Percentiles rank a stretch among this genome's conserved stretches.
These are phyloP conservation scores for Aureobasidium sp. DNA, from an alignment of 2,329 filamentous ascomycete genomes.

Conservation along the genomic window DNA sequence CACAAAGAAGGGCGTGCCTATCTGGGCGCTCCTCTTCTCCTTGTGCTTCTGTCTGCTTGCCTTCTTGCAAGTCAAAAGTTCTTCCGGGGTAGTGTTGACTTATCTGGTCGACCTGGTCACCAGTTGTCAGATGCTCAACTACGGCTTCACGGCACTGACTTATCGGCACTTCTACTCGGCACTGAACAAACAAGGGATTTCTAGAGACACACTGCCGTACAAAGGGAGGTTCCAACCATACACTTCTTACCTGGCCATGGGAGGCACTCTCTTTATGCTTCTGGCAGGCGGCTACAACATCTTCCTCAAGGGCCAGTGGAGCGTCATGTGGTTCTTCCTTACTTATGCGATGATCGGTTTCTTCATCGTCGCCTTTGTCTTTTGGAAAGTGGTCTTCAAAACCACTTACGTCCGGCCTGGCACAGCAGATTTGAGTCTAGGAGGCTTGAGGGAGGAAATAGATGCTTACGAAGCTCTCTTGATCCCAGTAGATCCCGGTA, in stretches of 20 bases:
- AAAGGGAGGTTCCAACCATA: conserved; percentile 47
- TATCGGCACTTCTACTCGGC: conserved; percentile 51
- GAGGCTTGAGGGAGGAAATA: conserved; percentile 17
- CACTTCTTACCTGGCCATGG: conserved; percentile 32
- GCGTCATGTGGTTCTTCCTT: conserved; percentile 11
- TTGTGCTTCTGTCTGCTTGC: conserved; percentile 32
- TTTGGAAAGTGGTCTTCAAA: conserved; percentile 6
- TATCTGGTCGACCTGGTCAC: conserved; percentile 50
- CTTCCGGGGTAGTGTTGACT: conserved; percentile 26
- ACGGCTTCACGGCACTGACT: conserved; percentile 50
- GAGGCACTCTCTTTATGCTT: conserved; percentile 26
- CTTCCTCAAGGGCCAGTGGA: conserved; percentile 9
- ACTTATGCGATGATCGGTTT: conserved; percentile 2
- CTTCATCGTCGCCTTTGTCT: background rate
- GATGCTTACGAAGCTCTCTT: conserved; percentile 15
- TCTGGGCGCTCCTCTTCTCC: conserved; percentile 50
- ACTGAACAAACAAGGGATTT: conserved; percentile 39
- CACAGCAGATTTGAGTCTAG: conserved; percentile 16
- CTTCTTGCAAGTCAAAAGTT: conserved; percentile 29
- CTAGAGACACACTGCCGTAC: conserved; percentile 49
- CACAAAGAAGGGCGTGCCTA: conserved; percentile 54
- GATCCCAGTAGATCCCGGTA: background rate
- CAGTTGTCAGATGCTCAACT: conserved; percentile 53
- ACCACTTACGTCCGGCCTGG: conserved; percentile 14
- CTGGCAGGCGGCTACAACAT: conserved; percentile 46